Evolutionary conservation across 176 grass and related monocot species (phyloP), one percentile per base, ranked within the genome.

Genomic region (Avena insularis): DNA sequence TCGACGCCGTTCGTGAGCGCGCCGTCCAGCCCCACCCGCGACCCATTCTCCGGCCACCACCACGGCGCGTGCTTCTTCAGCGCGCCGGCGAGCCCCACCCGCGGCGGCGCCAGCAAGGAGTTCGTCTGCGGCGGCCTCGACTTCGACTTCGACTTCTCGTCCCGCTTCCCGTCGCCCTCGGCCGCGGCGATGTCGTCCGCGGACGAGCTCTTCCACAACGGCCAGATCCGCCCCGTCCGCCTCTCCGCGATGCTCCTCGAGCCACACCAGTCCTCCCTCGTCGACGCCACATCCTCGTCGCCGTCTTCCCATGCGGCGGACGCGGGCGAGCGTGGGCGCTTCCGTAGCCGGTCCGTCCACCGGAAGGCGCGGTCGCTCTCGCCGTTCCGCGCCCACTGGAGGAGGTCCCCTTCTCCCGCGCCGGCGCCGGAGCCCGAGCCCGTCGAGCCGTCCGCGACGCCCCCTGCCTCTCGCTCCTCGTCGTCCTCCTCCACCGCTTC

Each of bases 131-230:
- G 73, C 8, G 73, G 51, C 79, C 88, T 88, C 1, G 91, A 93
- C 47, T 93, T 90, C 63, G 91, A 96, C 87, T 96, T 90, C 82
- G 90, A 88, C n/a, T 82, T 91, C 86, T 91, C 86, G 5, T 88
- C 90, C 1, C 90, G 90, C 2, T 91, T 91, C 82, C 86, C 90
- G 3, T 88, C 90, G 0, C 86, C 90, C 0, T 86, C 63, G 3
- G 85, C 75, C 36, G 83, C 81, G 33, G 91, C 96, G 2, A 98
- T 98, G 96, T 94, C 89, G 40, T 98, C 96, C 0, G 96, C 96
- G 0, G 96, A 95, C 21, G 93, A 98, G 88, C 91, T 98, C 76
- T 98, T 98, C 87, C 61, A 86, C 51, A 94, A 98, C 82, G 96
- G 96, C 50, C 93, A 98, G 93, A 98, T 98, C 96, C 91, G 93